Evolutionary conservation across 1,284 basidiomycete species (phyloP), one percentile per base, ranked within the genome.

Genomic region (Ustilago nuda): DNA sequence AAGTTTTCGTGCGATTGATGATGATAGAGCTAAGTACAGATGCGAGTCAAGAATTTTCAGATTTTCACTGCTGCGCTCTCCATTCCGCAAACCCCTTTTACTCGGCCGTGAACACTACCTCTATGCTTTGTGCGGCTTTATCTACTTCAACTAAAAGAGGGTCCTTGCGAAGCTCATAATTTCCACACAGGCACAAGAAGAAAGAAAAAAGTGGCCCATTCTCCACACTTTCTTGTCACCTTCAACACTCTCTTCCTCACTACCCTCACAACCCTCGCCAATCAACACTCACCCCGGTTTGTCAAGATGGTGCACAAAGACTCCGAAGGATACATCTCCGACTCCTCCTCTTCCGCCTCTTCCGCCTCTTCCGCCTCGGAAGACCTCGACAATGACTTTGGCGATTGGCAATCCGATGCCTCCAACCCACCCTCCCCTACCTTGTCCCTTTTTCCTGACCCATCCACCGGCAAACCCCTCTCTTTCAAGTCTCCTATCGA

Each of bases 321-420:
- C 52, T 56, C 61, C 13, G 63, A 68, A 51, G 62, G 65, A 43
- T 67, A 69, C 64, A 39, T 61, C 19, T 66, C 66, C 9, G 67
- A 9, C 35, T 65, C 64, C 2, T 60, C 48, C 51, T 66, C 66
- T 4, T 2, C 9, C 37, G 59, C 51, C 11, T 75, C 69, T 39
- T 65, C 62, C 4, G 59, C 51, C 11, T 75, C 69, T 41, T 66
- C 72, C n/a, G 53, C 61, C 17, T 32, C 48, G 15, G 68, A 69
- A 37, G 75, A 75, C 32, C 45, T 55, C 13, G 75, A 80, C 57
- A 54, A 82, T 66, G 76, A 78, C 39, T 80, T 71, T 35, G 78
- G 76, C 32, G 78, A 77, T 27, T 76, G 69, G 69, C 17, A 43
- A 12, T 69, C 70, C 8, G 69, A 72, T 52, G 66, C 50, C 4